These are phyloP conservation scores for Clitopilus hobsonii DNA, from an alignment of 768 basidiomycete species.

Conservation along the genomic window DNA sequence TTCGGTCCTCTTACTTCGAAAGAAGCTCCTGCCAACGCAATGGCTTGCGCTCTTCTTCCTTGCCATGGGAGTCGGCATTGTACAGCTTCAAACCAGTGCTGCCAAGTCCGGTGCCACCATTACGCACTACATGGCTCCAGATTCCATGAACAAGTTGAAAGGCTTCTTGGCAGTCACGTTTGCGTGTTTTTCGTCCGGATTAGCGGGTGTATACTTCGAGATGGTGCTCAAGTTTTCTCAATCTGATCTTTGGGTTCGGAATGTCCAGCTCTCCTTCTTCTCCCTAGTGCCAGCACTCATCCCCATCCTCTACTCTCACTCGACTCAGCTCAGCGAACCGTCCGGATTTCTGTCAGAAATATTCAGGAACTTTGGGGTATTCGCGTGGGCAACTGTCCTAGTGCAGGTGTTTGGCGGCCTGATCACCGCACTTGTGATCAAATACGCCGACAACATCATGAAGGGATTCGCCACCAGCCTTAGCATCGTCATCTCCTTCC, in stretches of 20 bases:
- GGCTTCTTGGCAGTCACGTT: conserved; percentile 88
- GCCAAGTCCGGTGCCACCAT: conserved; percentile 14
- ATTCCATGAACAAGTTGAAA: conserved; percentile 74
- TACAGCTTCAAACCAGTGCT: conserved; percentile 69
- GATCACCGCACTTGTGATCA: conserved; percentile 90
- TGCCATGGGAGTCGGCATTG: conserved; percentile 84
- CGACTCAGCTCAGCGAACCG: background rate
- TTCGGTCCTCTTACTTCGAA: conserved; percentile 77
- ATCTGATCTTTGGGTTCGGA: conserved; percentile 92
- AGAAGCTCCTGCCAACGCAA: conserved; percentile 65
- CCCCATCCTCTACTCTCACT: conserved; percentile 61
- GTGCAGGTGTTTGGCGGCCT: conserved; percentile 91
- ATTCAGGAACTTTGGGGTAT: conserved; percentile 19
- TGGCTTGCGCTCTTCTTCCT: conserved; percentile 86
- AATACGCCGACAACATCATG: conserved; percentile 87
- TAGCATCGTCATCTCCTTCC: conserved; percentile 92
- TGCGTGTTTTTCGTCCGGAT: conserved; percentile 92
- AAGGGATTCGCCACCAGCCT: conserved; percentile 96
- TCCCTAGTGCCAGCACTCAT: conserved; percentile 84
- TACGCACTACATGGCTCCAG: conserved; percentile 24
- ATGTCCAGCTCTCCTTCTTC: conserved; percentile 93
- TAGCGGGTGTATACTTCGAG: conserved; percentile 98
- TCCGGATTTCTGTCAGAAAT: background rate
- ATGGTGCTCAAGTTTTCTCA: conserved; percentile 92
- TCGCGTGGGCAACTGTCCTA: conserved; percentile 88